Base-by-base conservation (phyloP, 257 asterid species). In the Plantago elongata region DNA sequence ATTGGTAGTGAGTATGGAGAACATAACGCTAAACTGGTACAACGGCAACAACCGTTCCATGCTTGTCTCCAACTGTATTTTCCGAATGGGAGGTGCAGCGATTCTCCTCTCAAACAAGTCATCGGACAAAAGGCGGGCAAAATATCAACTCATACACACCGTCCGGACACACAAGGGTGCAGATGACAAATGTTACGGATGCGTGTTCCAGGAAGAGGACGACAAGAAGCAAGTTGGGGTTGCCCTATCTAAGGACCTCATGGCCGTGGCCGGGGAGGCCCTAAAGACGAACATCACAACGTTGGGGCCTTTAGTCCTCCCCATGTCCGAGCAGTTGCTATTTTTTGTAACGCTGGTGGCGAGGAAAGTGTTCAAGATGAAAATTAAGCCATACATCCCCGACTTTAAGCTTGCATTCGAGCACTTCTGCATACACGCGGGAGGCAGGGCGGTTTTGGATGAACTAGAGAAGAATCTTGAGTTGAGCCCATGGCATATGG, bases 231-330 rank as follows among this genome's bases (percentile, higher is more conserved):
- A 51, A 15, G 14, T 51, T 7, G 56, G 56, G 15, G 56, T 51
- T 15, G 56, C 56, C 17, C 56, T 51, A 3, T 51, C 56, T 3
- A 51, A 51, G 56, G 56, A 51, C 56, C 56, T 51, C 5, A 51
- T 51, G 56, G 56, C 56, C 10, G 56, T 51, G 7, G 56, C 56
- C 7, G 56, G 56, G 30, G 56, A 51, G 22, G 56, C 56, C 56
- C 5, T 51, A 9, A 51, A 51, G 34, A 51, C 56, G 3, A 51
- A 51, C 56, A 51, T 51, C 34, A 51, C 56, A 51, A 51, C 56
- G 0, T 15, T 51, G 4, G 56, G 56, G 5, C 56, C 56, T 6
- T 9, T 51, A 51, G 56, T 51, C 17, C 56, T 51, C 29, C 56
- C 56, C 7, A 51, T 51, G 56, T 51, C 56, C 4, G 56, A 51